These are phyloP conservation scores for Papiliotrema terrestris DNA, from an alignment of 1,284 basidiomycete species.

Conservation along the genomic window DNA sequence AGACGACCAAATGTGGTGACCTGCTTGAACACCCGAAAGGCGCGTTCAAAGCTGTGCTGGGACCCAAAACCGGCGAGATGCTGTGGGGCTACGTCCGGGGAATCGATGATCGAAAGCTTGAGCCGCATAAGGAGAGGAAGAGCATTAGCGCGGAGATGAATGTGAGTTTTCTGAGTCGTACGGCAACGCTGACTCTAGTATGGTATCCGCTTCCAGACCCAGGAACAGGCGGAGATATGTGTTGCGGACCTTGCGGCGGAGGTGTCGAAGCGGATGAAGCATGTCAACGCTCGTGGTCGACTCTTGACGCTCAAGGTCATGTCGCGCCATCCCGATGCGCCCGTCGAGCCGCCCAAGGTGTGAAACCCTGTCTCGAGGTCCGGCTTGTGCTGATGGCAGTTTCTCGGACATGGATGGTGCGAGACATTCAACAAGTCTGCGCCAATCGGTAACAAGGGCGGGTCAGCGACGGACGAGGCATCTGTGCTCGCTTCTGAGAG, in stretches of 20 bases:
- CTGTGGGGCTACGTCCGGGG: slow-evolving; percentile 80
- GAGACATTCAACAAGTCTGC: slow-evolving; percentile 75
- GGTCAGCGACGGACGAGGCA: slow-evolving; percentile 68
- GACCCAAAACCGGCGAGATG: slow-evolving; percentile 76
- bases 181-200: slow-evolving; percentile 58
- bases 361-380: slow-evolving; percentile 6
- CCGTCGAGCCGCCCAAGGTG: slow-evolving; percentile 89
- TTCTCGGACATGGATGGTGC: slow-evolving; percentile 88
- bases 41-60: slow-evolving; percentile 67
- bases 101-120: slow-evolving; percentile 71
- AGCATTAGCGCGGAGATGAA: slow-evolving; percentile 89
- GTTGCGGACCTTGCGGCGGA: slow-evolving; percentile 70
- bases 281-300: slow-evolving; percentile 64
- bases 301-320: slow-evolving; percentile 82
- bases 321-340: slow-evolving; percentile 79
- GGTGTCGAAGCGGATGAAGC: slow-evolving; percentile 66
- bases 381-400: slow-evolving; percentile 53
- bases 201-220: slow-evolving; percentile 84
- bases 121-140: slow-evolving; percentile 77
- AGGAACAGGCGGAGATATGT: slow-evolving; percentile 75
- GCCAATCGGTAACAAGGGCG: slow-evolving; percentile 57
- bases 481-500: slow-evolving; percentile 71
- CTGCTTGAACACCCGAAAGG: slow-evolving; percentile 61
- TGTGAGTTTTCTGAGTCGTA: slow-evolving; percentile 53
- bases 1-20: slow-evolving; percentile 66